Conservation (phyloP, 225 moss, liverwort and hornwort genomes). For the Straminergon stramineum region DNA sequence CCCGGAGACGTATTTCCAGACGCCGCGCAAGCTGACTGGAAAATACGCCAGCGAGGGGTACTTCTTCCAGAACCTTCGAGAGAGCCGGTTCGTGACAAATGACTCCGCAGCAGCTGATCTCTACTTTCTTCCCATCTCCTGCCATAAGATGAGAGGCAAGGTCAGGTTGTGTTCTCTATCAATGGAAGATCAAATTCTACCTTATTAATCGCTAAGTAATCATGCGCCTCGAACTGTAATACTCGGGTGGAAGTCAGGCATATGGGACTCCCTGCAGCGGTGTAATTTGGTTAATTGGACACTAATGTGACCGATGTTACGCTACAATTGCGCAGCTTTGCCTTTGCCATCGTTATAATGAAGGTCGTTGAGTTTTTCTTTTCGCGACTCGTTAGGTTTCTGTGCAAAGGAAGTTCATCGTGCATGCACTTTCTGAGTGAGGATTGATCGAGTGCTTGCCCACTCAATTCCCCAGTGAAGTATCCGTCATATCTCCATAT, state of each 20-base stretch:
- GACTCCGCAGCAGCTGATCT: conserved; percentile 63
- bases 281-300: background rate
- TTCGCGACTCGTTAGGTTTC: background rate
- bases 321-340: background rate
- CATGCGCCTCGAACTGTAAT: background rate
- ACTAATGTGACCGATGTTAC: background rate
- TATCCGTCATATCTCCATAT: background rate
- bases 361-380: background rate
- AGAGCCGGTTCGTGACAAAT: conserved; percentile 48
- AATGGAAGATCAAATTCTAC: background rate
- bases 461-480: background rate
- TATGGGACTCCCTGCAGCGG: background rate
- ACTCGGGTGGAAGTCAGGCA: background rate
- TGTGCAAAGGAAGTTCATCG: background rate
- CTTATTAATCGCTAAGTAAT: background rate
- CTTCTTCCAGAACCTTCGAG: conserved; percentile 71
- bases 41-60: conserved; percentile 84
- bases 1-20: conserved; percentile 42
- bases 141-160: conserved; percentile 73
- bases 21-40: conserved; percentile 47
- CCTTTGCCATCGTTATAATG: background rate
- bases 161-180: conserved; percentile 6
- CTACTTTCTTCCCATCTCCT: conserved; percentile 82
- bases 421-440: background rate
- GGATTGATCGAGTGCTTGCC: background rate